These are phyloP conservation scores for Panellus pusillus DNA, from an alignment of 768 basidiomycete genomes.

Conservation along the genomic window DNA sequence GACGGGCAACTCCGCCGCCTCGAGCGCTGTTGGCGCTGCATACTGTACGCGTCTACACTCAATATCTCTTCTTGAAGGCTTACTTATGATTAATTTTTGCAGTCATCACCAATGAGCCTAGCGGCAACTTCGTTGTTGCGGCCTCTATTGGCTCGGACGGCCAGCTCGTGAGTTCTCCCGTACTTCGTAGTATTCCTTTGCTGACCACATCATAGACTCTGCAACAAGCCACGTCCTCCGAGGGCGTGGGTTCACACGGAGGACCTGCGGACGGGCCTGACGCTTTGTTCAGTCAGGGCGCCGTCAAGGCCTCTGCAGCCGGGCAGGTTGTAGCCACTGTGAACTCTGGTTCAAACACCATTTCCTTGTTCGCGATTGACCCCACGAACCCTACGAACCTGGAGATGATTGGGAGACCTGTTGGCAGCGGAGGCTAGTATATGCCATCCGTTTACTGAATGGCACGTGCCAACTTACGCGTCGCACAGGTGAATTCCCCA, in stretches of 20 bases:
- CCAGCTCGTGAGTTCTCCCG: constrained; percentile 32
- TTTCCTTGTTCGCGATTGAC: constrained; percentile 42
- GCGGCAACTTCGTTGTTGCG: constrained; percentile 45
- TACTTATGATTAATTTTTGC: not conserved
- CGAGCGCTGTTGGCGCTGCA: constrained; percentile 29
- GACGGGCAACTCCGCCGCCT: not conserved
- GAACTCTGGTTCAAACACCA: constrained; percentile 49
- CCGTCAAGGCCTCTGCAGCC: constrained; percentile 36
- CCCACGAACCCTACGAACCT: constrained; percentile 42
- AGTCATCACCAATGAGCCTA: constrained; percentile 54
- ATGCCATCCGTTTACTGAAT: too few relatives aligned
- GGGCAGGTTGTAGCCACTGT: constrained; percentile 36
- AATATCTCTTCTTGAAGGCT: not conserved
- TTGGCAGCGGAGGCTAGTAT: constrained; percentile 36
- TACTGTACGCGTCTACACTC: constrained; percentile 23
- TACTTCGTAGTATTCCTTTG: not conserved
- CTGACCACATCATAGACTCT: constrained; percentile 25
- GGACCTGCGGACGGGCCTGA: constrained; percentile 35
- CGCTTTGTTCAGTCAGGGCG: constrained; percentile 41
- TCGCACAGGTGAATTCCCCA: constrained; percentile 40
- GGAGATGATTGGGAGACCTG: constrained; percentile 43
- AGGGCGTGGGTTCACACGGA: constrained; percentile 40
- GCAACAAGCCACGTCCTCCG: constrained; percentile 30
- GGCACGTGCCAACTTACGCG: too few relatives aligned
- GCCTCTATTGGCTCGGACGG: constrained; percentile 44